phyloP scores from a whole-genome alignment of 2,329 filamentous ascomycete species.

The Microdochium nivale region DNA sequence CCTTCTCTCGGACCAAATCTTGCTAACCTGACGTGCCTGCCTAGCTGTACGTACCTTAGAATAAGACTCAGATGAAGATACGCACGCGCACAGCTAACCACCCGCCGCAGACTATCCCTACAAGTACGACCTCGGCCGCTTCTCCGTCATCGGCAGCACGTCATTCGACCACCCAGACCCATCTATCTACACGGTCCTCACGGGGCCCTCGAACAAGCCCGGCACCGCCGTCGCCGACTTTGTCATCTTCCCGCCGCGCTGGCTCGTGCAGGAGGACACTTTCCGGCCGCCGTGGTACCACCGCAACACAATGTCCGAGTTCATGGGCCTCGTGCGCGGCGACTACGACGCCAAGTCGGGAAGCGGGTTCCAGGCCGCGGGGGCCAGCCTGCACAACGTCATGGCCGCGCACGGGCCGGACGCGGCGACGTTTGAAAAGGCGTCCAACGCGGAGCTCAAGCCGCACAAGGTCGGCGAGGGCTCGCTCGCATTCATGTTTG shows the following conservation, averaged over 20 bases:
- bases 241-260: conserved; percentile 54
- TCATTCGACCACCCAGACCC: conserved; percentile 63
- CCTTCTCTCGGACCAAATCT: not conserved
- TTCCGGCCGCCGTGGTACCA: conserved; percentile 58
- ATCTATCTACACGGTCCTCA: conserved; percentile 57
- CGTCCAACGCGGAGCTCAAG: conserved; percentile 32
- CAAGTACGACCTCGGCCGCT: conserved; percentile 62
- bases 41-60: not conserved
- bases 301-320: conserved; percentile 45
- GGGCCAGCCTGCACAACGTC: conserved; percentile 47
- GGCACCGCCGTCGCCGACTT: conserved; percentile 54
- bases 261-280: conserved; percentile 50
- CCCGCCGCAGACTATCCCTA: conserved; percentile 46
- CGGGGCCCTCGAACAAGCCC: conserved; percentile 36
- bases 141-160: conserved; percentile 58
- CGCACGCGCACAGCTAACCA: not conserved
- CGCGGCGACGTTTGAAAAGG: conserved; percentile 32
- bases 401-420: conserved; percentile 52
- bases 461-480: conserved; percentile 33
- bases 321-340: conserved; percentile 40
- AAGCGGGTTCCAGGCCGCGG: conserved; percentile 36
- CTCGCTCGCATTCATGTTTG: conserved; percentile 43
- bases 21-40: not conserved
- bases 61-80: not conserved
- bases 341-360: conserved; percentile 44